Evolutionary conservation across 352 stramenopile genomes (phyloP).

Genomic region (Phytopythium ostracodes): DNA sequence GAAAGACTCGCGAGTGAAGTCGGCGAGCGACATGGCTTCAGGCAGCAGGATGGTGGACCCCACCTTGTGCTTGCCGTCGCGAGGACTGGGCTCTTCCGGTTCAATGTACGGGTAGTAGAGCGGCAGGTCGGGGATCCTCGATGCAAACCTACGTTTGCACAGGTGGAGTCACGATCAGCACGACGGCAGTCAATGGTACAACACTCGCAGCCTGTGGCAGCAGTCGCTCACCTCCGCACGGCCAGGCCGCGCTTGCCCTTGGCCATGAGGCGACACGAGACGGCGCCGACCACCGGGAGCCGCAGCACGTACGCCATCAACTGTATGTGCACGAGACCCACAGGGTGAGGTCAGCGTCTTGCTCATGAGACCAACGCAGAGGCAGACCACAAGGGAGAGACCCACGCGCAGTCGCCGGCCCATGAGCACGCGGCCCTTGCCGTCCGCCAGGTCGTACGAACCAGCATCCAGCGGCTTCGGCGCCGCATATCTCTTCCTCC

Average conservation of each 20-base stretch:
- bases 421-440: slow-evolving; percentile 3
- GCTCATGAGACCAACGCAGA: not conserved
- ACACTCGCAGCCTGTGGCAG: not conserved
- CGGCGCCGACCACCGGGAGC: slow-evolving; percentile 43
- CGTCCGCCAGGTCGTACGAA: slow-evolving; percentile 7
- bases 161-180: slow-evolving; percentile 1
- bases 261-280: slow-evolving; percentile 38
- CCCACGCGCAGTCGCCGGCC: slow-evolving; percentile 5
- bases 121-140: slow-evolving; percentile 61
- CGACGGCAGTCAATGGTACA: not conserved
- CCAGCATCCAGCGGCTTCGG: no score
- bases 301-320: slow-evolving; percentile 41
- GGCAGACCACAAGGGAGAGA: not conserved
- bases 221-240: slow-evolving; percentile 34
- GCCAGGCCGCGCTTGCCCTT: slow-evolving; percentile 63
- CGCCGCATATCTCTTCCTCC: not conserved
- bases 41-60: not conserved
- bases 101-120: slow-evolving; percentile 81
- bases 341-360: not conserved
- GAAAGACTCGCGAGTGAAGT: slow-evolving; percentile 18
- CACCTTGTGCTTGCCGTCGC: not conserved
- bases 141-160: slow-evolving; percentile 29
- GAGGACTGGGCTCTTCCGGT: slow-evolving; percentile 26
- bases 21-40: slow-evolving; percentile 16
- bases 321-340: not conserved